Percentiles rank a stretch among this genome's conserved stretches.
phyloP scores from a whole-genome alignment of 2,329 filamentous ascomycete genomes.

The Cercospora zeina region DNA sequence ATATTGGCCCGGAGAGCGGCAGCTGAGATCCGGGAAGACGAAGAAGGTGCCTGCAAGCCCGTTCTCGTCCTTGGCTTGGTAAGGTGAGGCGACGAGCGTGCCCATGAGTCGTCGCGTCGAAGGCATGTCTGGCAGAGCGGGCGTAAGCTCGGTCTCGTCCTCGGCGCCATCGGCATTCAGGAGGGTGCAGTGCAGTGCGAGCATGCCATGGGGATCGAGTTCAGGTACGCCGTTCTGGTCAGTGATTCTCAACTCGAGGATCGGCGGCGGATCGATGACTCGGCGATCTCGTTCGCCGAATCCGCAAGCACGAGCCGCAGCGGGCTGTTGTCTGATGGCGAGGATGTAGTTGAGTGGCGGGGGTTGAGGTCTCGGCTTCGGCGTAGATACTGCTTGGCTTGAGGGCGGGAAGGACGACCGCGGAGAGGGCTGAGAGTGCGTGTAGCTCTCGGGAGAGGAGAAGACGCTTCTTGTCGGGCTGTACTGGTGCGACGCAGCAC shows the following conservation, averaged over 20 bases:
- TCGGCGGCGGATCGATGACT: slow-evolving; percentile 80
- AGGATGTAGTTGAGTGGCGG: slow-evolving; percentile 50
- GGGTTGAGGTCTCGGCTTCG: slow-evolving; percentile 22
- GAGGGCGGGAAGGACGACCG: slow-evolving; percentile 26
- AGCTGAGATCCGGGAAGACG: slow-evolving; percentile 79
- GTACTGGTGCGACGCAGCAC: slow-evolving; percentile 19
- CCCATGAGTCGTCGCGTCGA: slow-evolving; percentile 78
- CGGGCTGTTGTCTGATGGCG: slow-evolving; percentile 72
- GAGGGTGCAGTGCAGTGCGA: slow-evolving; percentile 69
- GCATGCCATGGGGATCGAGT: slow-evolving; percentile 63
- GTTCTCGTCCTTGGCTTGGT: slow-evolving; percentile 72
- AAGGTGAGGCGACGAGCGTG: slow-evolving; percentile 72
- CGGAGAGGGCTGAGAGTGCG: slow-evolving; percentile 34
- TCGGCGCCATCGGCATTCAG: slow-evolving; percentile 67
- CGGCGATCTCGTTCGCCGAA: slow-evolving; percentile 80
- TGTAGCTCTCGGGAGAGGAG: slow-evolving; percentile 31
- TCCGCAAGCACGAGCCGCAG: slow-evolving; percentile 75
- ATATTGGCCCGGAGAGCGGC: slow-evolving; percentile 74
- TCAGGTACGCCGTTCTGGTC: slow-evolving; percentile 58
- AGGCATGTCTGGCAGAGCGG: slow-evolving; percentile 56
- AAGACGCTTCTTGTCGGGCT: slow-evolving; percentile 28
- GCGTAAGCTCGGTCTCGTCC: slow-evolving; percentile 62
- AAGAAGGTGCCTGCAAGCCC: slow-evolving; percentile 78
- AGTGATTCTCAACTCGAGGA: slow-evolving; percentile 70
- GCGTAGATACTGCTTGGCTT: slow-evolving; percentile 5